Base-by-base conservation (phyloP, 2,329 filamentous ascomycete genomes). In the Remersonia thermophila region DNA sequence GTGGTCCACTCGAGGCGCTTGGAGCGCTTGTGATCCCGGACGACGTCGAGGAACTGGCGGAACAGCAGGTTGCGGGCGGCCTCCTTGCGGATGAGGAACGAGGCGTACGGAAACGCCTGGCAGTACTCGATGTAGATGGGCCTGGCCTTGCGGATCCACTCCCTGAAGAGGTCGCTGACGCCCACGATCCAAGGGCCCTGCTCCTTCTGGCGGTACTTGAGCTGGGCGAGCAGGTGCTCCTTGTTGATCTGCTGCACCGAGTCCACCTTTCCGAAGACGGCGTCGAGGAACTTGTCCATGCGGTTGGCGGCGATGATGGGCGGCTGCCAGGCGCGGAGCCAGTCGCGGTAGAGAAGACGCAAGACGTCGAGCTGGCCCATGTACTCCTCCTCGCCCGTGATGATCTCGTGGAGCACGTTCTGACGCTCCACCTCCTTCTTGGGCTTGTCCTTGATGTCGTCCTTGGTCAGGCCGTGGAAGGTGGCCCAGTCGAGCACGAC, bases 91-190 rank as follows among this genome's bases (percentile, higher is more conserved):
- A 98, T 76, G 36, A 87, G 66, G 53, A 83, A 87, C 27, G 77
- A 79, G 1, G 91, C 89, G 40, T 80, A 77, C 1, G 89, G 89
- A 48, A 91, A 96, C 0, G 78, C 78, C 1, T 81, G 79, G 27
- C 89, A 89, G 56, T 96, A 98, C 40, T 93, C 86, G 42, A 95
- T 77, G 55, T 96, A 98, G 9, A 84, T 80, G 2, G 71, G 66
- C 56, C 80, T 85, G 23, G 91, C 91, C 58, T 95, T 96, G 44
- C 91, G 76, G 43, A 96, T 94, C 91, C 91, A 98, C 61, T 98
- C 91, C 40, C 91, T 71, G 66, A 98, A 96, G 33, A 98, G 84
- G 52, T 96, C 91, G 54, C 87, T 95, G 60, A 95, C 95, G 3
- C 91, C 91, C 10, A 74, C 69, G 40, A 98, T 80, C 77, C 86